A percentile compares a stretch with the other conserved stretches of the same genome.
Conservation (phyloP, 2,329 filamentous ascomycete genomes). For the Diaporthe citriasiana region DNA sequence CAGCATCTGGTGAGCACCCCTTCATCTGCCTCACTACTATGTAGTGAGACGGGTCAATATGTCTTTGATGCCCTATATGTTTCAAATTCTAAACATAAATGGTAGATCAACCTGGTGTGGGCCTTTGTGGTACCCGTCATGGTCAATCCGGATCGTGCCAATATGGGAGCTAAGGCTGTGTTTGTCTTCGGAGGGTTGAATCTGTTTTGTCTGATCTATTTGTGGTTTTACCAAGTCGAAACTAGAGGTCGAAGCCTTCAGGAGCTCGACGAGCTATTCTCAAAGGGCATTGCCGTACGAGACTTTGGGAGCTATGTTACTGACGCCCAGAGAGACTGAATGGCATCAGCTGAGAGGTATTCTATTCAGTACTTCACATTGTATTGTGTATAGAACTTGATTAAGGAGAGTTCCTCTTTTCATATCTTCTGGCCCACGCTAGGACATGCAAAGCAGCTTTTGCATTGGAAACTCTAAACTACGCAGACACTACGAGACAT, state of each 20-base stretch:
- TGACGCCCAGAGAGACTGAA: not conserved
- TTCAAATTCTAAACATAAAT: no score
- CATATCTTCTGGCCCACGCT: no score
- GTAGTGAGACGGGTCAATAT: no score
- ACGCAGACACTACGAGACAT: not conserved
- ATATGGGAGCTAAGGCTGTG: slow-evolving; percentile 52
- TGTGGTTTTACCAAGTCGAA: slow-evolving; percentile 52
- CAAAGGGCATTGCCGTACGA: slow-evolving; percentile 17
- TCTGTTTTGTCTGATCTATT: slow-evolving; percentile 46
- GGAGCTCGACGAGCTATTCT: slow-evolving; percentile 33
- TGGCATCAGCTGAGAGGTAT: not conserved
- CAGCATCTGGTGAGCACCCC: slow-evolving; percentile 45
- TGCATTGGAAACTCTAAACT: not conserved
- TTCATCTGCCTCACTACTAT: no score
- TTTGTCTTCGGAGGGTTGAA: slow-evolving; percentile 52
- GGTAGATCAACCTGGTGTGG: slow-evolving; percentile 40
- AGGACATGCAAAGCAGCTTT: no score
- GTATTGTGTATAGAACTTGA: no score
- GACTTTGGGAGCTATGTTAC: slow-evolving; percentile 7
- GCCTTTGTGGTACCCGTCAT: slow-evolving; percentile 43
- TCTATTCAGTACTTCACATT: no score
- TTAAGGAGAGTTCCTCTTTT: no score
- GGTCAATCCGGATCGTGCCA: slow-evolving; percentile 47
- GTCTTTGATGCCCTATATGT: no score
- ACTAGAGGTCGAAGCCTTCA: slow-evolving; percentile 32